Conservation (phyloP, 2,329 filamentous ascomycete genomes). For the Lachnellula cervina region DNA sequence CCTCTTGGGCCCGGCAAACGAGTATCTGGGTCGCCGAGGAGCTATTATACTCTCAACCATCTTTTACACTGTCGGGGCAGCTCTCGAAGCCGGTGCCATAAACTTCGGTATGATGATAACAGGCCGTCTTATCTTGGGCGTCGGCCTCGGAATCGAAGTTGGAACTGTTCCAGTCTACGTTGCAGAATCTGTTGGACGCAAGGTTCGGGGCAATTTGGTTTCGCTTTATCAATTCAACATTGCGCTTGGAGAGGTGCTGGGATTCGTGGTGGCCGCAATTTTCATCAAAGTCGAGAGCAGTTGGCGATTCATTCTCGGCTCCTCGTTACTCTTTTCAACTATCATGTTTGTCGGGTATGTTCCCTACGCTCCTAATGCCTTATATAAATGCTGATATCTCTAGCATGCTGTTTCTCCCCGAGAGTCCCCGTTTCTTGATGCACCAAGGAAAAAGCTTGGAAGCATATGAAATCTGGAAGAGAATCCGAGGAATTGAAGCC, state of each 20-base stretch:
- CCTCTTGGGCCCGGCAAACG: conserved; percentile 61
- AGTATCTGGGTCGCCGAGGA: conserved; percentile 60
- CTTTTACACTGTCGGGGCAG: conserved; percentile 66
- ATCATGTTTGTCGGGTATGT: conserved; percentile 45
- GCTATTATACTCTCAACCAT: conserved; percentile 66
- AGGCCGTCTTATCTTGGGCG: conserved; percentile 62
- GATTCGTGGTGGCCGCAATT: conserved; percentile 67
- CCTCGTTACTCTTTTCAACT: conserved; percentile 64
- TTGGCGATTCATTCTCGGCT: conserved; percentile 71
- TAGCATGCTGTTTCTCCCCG: conserved; percentile 66
- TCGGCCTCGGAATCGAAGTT: conserved; percentile 68
- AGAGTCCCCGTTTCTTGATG: conserved; percentile 64
- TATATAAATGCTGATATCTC: too few relatives aligned
- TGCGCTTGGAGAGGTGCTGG: conserved; percentile 67
- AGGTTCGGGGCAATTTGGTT: conserved; percentile 65
- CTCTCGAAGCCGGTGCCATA: conserved; percentile 61
- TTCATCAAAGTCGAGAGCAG: conserved; percentile 62
- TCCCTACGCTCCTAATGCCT: too few relatives aligned
- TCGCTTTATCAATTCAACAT: conserved; percentile 74
- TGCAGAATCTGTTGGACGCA: conserved; percentile 64
- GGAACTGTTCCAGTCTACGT: conserved; percentile 73
- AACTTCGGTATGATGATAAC: conserved; percentile 68
- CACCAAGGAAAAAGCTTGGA: conserved; percentile 58
- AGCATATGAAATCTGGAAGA: conserved; percentile 66
- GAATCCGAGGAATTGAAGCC: conserved; percentile 55